Evolutionary conservation across 495 filamentous ascomycete genomes (phyloP).

Genomic region (Pseudoneurospora amorphoporcata): DNA sequence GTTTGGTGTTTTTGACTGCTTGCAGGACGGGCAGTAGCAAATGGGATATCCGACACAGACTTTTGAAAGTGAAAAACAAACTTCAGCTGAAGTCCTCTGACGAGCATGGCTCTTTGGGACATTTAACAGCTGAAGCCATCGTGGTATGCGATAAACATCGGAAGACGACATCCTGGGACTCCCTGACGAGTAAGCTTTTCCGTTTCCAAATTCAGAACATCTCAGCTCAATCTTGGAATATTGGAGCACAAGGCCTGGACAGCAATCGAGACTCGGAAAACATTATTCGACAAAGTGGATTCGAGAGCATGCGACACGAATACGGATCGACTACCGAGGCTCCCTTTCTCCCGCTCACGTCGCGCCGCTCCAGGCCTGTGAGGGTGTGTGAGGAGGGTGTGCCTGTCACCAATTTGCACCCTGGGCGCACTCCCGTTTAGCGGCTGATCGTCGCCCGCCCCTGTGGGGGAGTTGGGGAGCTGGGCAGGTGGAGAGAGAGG

Average conservation of each 20-base stretch:
- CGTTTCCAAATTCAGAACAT: background rate
- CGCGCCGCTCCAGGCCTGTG: background rate
- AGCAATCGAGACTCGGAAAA: background rate
- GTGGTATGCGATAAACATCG: background rate
- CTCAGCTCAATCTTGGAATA: background rate
- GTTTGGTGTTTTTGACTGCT: background rate
- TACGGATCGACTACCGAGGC: background rate
- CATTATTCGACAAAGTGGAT: background rate
- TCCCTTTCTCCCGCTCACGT: background rate
- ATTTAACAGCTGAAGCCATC: background rate
- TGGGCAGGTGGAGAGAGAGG: background rate
- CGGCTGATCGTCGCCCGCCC: background rate
- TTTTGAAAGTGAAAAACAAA: background rate
- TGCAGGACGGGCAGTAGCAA: background rate
- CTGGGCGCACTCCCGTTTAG: background rate
- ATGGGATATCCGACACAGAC: background rate
- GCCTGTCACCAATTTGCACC: background rate
- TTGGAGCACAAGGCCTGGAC: background rate
- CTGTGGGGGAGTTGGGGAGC: background rate
- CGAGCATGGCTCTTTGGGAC: background rate
- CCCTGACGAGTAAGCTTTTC: background rate
- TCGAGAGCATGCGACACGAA: background rate
- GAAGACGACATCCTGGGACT: background rate
- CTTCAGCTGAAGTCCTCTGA: background rate
- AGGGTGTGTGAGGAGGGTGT: background rate